Evolutionary conservation across 208 protist genomes (phyloP).

Genomic region (Novymonas esmeraldas): DNA sequence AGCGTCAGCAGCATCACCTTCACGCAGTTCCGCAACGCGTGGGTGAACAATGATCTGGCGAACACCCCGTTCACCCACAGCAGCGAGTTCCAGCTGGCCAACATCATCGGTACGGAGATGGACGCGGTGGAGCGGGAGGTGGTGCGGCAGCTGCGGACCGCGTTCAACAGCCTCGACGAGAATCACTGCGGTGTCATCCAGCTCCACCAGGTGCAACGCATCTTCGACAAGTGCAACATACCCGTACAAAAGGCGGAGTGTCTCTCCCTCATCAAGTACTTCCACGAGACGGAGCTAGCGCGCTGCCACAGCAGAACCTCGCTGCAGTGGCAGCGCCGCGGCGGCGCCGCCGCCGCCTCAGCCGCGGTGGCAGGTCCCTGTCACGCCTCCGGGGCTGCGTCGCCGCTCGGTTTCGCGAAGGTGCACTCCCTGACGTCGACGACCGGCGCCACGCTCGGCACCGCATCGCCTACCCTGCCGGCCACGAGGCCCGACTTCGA

Average conservation of each 20-base stretch:
- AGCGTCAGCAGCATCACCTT: constrained; percentile 66
- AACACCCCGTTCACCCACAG: constrained; percentile 58
- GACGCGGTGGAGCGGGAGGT: constrained; percentile 74
- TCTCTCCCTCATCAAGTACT: constrained; percentile 76
- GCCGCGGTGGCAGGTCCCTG: background rate
- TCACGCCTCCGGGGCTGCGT: constrained; percentile 6
- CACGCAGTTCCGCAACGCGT: constrained; percentile 84
- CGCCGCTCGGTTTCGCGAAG: background rate
- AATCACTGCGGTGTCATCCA: constrained; percentile 80
- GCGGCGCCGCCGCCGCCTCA: constrained; percentile 9
- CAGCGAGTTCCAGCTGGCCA: constrained; percentile 79
- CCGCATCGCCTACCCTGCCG: background rate
- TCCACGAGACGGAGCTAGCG: constrained; percentile 52
- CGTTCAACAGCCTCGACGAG: constrained; percentile 90
- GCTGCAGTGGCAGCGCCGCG: constrained; percentile 11
- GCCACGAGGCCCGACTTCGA: background rate
- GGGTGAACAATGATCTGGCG: constrained; percentile 81
- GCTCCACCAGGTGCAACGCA: constrained; percentile 51
- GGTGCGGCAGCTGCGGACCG: constrained; percentile 77
- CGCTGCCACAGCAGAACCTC: background rate
- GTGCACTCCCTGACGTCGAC: background rate
- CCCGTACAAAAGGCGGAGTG: constrained; percentile 63
- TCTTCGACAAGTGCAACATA: constrained; percentile 76
- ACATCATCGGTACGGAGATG: constrained; percentile 82
- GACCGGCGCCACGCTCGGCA: background rate